Evolutionary conservation across 495 filamentous ascomycete species (phyloP).

Genomic region (Penicillium paxilli): DNA sequence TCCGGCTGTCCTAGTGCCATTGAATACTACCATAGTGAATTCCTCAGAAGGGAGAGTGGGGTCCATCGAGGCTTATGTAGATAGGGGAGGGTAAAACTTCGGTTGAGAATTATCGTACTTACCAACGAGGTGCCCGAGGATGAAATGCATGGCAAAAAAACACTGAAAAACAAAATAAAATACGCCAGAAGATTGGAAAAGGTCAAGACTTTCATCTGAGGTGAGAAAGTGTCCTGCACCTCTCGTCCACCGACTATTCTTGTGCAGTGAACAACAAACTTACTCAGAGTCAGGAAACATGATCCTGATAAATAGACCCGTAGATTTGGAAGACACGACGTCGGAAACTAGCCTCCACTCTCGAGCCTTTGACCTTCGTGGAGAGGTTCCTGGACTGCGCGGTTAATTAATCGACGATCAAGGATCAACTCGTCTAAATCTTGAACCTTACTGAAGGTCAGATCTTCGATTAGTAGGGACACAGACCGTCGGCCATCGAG

Average conservation of each 20-base stretch:
- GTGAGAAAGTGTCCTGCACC: not conserved
- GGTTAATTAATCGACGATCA: conserved; percentile 19
- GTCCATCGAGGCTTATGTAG: no score
- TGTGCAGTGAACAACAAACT: not conserved
- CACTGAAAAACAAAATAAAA: no score
- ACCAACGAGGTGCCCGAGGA: not conserved
- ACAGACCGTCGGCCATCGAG: not conserved
- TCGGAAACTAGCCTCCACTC: not conserved
- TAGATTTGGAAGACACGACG: not conserved
- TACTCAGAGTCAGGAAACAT: not conserved
- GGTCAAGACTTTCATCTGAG: not conserved
- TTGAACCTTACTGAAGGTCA: conserved; percentile 17
- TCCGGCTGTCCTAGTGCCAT: not conserved
- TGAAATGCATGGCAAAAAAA: no score
- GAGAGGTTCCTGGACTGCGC: conserved; percentile 17
- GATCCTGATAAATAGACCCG: conserved; percentile 10
- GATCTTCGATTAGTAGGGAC: not conserved
- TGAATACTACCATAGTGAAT: not conserved
- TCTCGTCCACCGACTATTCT: conserved; percentile 8
- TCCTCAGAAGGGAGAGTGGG: not conserved
- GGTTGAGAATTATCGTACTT: not conserved
- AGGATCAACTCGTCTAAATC: conserved; percentile 4
- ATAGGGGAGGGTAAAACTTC: no score
- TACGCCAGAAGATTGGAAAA: not conserved
- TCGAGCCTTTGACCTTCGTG: not conserved